Evolutionary conservation across 495 filamentous ascomycete genomes (phyloP).

Genomic region (Penicillium goetzii): DNA sequence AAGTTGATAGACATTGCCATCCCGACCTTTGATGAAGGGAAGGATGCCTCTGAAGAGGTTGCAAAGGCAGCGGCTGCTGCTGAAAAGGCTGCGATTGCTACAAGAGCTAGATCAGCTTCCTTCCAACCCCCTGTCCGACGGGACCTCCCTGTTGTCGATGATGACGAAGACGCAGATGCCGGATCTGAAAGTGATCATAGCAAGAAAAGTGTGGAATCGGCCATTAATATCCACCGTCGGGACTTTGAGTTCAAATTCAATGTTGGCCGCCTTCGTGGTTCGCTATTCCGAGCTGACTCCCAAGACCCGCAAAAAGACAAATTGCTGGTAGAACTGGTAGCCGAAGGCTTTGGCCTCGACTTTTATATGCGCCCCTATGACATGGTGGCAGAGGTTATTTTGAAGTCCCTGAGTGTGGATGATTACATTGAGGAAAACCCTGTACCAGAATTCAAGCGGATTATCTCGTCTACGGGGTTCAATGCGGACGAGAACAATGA

Average conservation of each 20-base stretch:
- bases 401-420: constrained; percentile 87
- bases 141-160: constrained; percentile 78
- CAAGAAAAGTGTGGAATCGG: constrained; percentile 56
- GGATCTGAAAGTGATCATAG: constrained; percentile 63
- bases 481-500: constrained; percentile 73
- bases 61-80: constrained; percentile 24
- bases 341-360: constrained; percentile 84
- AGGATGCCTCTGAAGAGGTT: constrained; percentile 28
- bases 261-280: constrained; percentile 89
- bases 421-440: constrained; percentile 92
- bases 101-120: constrained; percentile 57
- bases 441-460: constrained; percentile 90
- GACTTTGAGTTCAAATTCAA: constrained; percentile 96
- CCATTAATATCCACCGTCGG: constrained; percentile 75
- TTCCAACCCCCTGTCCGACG: constrained; percentile 68
- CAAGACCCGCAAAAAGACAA: constrained; percentile 76
- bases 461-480: constrained; percentile 85
- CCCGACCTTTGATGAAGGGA: constrained; percentile 71
- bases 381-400: constrained; percentile 85
- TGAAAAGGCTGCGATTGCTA: constrained; percentile 38
- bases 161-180: constrained; percentile 73
- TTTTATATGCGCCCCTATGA: constrained; percentile 88
- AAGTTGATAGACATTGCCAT: constrained; percentile 93
- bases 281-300: constrained; percentile 83
- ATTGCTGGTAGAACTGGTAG: constrained; percentile 86